Percentiles rank a stretch among this genome's conserved stretches.
Evolutionary conservation across 2,329 filamentous ascomycete species (phyloP).

Genomic region (Knufia fluminis): DNA sequence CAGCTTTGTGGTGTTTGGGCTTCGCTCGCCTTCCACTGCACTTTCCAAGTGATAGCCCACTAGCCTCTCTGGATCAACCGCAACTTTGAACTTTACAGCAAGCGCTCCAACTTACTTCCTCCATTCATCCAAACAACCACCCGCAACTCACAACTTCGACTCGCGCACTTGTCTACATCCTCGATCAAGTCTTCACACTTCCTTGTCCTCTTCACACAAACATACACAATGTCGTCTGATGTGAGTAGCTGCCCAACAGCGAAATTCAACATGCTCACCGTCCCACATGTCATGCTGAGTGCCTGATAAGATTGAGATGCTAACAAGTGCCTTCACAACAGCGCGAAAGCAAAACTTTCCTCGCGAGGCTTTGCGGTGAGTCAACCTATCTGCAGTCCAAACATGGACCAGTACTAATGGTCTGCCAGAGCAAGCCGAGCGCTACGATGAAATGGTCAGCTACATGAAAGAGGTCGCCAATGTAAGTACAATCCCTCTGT

Average conservation of each 20-base stretch:
- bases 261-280: constrained; percentile 27
- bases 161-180: constrained; percentile 10
- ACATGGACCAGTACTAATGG: too few relatives aligned
- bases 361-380: constrained; percentile 81
- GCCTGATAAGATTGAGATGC: constrained; percentile 33
- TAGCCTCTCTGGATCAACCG: not conserved
- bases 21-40: constrained; percentile 4
- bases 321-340: constrained; percentile 33
- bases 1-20: not conserved
- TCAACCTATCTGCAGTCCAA: too few relatives aligned
- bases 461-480: constrained; percentile 99
- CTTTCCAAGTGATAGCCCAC: not conserved
- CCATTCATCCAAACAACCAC: not conserved
- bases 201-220: constrained; percentile 27
- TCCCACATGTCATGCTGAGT: constrained; percentile 26
- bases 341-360: constrained; percentile 95
- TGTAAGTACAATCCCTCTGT: constrained; percentile 40
- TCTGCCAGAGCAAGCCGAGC: constrained; percentile 76
- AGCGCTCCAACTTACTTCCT: not conserved
- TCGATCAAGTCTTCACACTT: constrained; percentile 38
- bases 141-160: constrained; percentile 12
- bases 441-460: constrained; percentile 99
- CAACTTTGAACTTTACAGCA: not conserved
- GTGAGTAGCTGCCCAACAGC: constrained; percentile 37
- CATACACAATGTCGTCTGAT: constrained; percentile 52